A percentile compares a stretch with the other conserved stretches of the same genome.
phyloP scores from a whole-genome alignment of 2,329 filamentous ascomycete genomes.

The Tolypocladium paradoxum region DNA sequence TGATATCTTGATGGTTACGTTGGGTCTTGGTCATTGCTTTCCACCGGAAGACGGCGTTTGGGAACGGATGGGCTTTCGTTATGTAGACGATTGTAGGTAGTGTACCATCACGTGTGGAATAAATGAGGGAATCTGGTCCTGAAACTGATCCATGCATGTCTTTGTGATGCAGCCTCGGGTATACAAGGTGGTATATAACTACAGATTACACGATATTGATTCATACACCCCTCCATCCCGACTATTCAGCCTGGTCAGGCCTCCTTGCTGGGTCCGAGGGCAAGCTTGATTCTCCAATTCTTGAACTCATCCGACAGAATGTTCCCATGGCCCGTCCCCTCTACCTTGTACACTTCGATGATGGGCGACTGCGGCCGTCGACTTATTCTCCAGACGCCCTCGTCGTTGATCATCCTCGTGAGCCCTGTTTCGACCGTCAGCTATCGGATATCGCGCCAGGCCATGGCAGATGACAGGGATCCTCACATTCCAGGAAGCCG shows the following conservation, averaged over 20 bases:
- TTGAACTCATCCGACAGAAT: slow-evolving; percentile 72
- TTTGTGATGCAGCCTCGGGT: not conserved
- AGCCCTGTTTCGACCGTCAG: slow-evolving; percentile 37
- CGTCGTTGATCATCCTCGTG: slow-evolving; percentile 51
- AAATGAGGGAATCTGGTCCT: not conserved
- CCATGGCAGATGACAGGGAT: not conserved
- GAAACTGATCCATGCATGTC: not conserved
- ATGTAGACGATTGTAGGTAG: slow-evolving; percentile 10
- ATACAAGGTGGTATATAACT: not conserved
- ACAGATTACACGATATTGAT: not conserved
- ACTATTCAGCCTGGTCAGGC: slow-evolving; percentile 1
- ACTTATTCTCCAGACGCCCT: slow-evolving; percentile 73
- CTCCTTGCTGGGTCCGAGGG: slow-evolving; percentile 18
- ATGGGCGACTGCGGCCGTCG: slow-evolving; percentile 48
- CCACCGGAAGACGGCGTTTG: slow-evolving; percentile 4
- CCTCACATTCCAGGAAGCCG: slow-evolving; percentile 64
- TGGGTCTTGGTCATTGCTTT: not conserved
- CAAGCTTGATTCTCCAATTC: slow-evolving; percentile 56
- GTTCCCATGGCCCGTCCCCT: slow-evolving; percentile 63
- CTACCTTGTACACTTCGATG: slow-evolving; percentile 65
- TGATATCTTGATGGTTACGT: slow-evolving; percentile 1
- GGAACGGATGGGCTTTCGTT: not conserved
- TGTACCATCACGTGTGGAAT: slow-evolving; percentile 7
- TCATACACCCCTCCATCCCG: not conserved
- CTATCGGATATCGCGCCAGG: not conserved